A percentile compares a stretch with the other conserved stretches of the same genome.
Conservation (phyloP, 345 rosid species). For the Salix koriyanagi region DNA sequence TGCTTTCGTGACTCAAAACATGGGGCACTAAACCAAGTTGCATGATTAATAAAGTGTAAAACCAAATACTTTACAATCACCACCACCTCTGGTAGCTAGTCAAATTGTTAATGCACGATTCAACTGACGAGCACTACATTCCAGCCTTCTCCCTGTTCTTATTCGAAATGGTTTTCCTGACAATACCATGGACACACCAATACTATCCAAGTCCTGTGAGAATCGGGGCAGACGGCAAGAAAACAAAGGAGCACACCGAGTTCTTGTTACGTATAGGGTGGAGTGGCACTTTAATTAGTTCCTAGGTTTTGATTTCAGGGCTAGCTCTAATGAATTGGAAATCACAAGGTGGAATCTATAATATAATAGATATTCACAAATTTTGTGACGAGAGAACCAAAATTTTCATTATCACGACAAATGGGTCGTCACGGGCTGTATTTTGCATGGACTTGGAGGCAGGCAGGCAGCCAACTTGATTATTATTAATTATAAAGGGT, state of each 20-base stretch:
- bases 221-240: constrained; percentile 13
- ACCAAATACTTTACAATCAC: background rate
- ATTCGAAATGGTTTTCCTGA: background rate
- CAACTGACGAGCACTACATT: constrained; percentile 5
- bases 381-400: background rate
- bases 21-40: constrained; percentile 23
- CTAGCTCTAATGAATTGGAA: background rate
- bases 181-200: background rate
- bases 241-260: background rate
- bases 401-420: constrained; percentile 21
- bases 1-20: constrained; percentile 31
- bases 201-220: background rate
- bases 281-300: background rate
- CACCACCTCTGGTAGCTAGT: background rate
- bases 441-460: background rate
- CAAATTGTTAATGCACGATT: background rate
- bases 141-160: background rate
- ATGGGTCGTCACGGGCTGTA: background rate
- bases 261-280: too few species aligned
- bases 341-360: background rate
- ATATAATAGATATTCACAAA: background rate
- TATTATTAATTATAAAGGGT: background rate
- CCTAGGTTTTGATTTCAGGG: background rate
- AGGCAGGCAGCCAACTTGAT: background rate
- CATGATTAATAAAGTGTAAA: constrained; percentile 1